phyloP scores from a whole-genome alignment of 805 yeast genomes.

The Yamadazyma sp. region DNA sequence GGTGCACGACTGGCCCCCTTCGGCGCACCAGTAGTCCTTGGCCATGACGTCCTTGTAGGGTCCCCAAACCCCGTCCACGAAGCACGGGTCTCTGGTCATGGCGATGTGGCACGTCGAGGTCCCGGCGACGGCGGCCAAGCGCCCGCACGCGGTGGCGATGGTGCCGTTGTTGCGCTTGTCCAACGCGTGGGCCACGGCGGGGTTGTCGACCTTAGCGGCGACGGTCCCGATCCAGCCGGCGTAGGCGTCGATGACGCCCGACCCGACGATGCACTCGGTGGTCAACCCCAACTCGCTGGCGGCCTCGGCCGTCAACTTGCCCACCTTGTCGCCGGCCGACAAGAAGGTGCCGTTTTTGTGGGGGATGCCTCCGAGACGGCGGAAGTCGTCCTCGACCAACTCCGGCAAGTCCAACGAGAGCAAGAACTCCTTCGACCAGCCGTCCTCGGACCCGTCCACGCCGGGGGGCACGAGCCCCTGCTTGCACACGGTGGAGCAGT shows the following conservation, averaged over 20 bases:
- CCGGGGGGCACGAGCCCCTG: constrained; percentile 94
- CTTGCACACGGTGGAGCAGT: constrained; percentile 89
- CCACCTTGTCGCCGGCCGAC: constrained; percentile 89
- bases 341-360: constrained; percentile 69
- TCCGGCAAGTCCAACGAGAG: constrained; percentile 69
- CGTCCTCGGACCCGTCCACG: constrained; percentile 79
- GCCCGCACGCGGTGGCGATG: constrained; percentile 67
- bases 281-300: constrained; percentile 86
- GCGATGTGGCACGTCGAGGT: constrained; percentile 97
- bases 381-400: constrained; percentile 71
- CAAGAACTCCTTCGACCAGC: constrained; percentile 88
- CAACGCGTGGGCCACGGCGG: constrained; percentile 47
- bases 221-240: constrained; percentile 99
- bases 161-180: constrained; percentile 40
- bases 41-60: constrained; percentile 93
- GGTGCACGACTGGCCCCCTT: constrained; percentile 98
- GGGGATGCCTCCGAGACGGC: constrained; percentile 80
- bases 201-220: constrained; percentile 79
- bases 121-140: constrained; percentile 97
- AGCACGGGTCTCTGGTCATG: constrained; percentile 77
- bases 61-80: constrained; percentile 98
- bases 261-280: constrained; percentile 78
- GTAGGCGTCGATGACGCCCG: constrained; percentile 96
- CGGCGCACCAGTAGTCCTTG: constrained; percentile 92
- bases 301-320: constrained; percentile 60